These are phyloP conservation scores for Annulohypoxylon stygium DNA, from an alignment of 495 filamentous ascomycete genomes.

Conservation along the genomic window DNA sequence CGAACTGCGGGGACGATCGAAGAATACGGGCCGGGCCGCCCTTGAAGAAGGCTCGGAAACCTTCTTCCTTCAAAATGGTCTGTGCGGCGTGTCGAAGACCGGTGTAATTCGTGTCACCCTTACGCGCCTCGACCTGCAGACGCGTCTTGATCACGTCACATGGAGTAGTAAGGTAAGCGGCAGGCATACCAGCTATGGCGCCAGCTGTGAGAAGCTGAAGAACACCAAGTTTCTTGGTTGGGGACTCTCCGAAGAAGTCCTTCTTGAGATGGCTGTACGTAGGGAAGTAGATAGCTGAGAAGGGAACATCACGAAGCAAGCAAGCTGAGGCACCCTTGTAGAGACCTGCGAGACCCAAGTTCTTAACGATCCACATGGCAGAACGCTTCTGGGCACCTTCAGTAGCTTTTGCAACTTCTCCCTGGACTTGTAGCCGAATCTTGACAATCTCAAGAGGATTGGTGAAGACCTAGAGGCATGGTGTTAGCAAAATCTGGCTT, in stretches of 20 bases:
- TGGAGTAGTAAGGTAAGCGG: constrained; percentile 95
- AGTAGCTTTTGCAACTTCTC: constrained; percentile 90
- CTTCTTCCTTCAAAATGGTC: constrained; percentile 89
- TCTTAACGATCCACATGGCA: constrained; percentile 96
- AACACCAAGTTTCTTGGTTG: constrained; percentile 90
- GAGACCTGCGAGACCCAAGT: constrained; percentile 92
- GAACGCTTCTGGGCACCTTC: constrained; percentile 87
- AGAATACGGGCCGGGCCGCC: constrained; percentile 94
- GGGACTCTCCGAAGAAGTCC: constrained; percentile 91
- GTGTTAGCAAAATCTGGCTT: constrained; percentile 32
- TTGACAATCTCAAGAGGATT: constrained; percentile 99
- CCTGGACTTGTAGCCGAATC: constrained; percentile 97
- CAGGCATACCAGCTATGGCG: constrained; percentile 98
- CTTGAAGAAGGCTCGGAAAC: constrained; percentile 97
- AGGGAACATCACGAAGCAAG: constrained; percentile 93
- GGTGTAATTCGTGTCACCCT: constrained; percentile 89
- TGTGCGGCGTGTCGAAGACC: constrained; percentile 86
- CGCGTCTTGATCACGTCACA: constrained; percentile 99
- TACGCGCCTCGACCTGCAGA: constrained; percentile 95
- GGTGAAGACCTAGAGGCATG: constrained; percentile 79
- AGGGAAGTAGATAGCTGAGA: constrained; percentile 99
- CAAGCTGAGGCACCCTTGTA: constrained; percentile 99
- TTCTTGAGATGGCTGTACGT: constrained; percentile 94
- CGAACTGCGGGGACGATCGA: constrained; percentile 95
- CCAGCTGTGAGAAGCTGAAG: constrained; percentile 93